These are phyloP conservation scores for Aureobasidium sp. DNA, from an alignment of 2,329 filamentous ascomycete genomes.

Conservation along the genomic window DNA sequence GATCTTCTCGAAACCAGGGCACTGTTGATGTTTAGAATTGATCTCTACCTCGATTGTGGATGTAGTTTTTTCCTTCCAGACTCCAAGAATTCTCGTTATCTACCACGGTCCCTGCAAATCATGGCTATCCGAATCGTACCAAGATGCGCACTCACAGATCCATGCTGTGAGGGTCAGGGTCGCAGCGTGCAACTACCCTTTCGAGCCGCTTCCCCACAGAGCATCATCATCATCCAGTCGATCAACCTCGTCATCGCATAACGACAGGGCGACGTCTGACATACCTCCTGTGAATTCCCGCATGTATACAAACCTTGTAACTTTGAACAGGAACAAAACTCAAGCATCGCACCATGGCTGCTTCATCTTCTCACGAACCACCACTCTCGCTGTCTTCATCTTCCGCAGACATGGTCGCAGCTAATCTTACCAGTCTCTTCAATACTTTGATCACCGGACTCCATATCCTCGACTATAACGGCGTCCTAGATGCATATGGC, in stretches of 20 bases:
- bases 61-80: neutral
- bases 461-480: constrained; percentile 48
- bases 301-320: neutral
- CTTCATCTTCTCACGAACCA: neutral
- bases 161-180: neutral
- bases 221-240: neutral
- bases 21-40: too few relatives aligned
- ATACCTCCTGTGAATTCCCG: neutral
- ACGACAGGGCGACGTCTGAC: neutral
- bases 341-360: neutral
- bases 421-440: constrained; percentile 17
- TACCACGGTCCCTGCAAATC: neutral
- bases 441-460: constrained; percentile 37
- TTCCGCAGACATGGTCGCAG: constrained; percentile 14
- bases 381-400: neutral
- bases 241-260: neutral
- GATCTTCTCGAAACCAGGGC: too few relatives aligned
- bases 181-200: neutral
- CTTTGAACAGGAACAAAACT: neutral
- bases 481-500: constrained; percentile 48
- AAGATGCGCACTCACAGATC: neutral
- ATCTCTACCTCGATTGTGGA: too few relatives aligned
- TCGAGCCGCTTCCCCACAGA: neutral
- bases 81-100: neutral
- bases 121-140: neutral